These are phyloP conservation scores for Mucor indicus DNA, from an alignment of 371 early-diverging fungal species.

Conservation along the genomic window DNA sequence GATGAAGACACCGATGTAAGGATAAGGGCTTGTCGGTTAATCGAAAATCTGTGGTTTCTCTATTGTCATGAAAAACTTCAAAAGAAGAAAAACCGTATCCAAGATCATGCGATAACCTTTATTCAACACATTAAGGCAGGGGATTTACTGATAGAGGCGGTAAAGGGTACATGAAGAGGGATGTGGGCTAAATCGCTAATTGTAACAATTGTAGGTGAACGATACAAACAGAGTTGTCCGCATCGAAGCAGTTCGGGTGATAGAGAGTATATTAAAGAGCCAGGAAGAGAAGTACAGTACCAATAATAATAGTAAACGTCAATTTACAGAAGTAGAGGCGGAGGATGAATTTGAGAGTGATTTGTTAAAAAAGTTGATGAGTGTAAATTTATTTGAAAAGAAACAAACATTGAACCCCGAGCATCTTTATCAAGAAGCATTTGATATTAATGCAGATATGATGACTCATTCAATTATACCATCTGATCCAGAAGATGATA, in stretches of 20 bases:
- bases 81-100: slow-evolving; percentile 22
- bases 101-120: slow-evolving; percentile 22
- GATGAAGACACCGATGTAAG: slow-evolving; percentile 60
- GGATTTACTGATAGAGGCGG: slow-evolving; percentile 49
- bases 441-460: slow-evolving; percentile 38
- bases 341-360: slow-evolving; percentile 1
- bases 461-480: slow-evolving; percentile 32
- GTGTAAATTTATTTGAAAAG: slow-evolving; percentile 16
- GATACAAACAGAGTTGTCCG: slow-evolving; percentile 36
- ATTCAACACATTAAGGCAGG: slow-evolving; percentile 49
- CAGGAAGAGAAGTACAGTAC: not conserved
- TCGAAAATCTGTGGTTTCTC: slow-evolving; percentile 50
- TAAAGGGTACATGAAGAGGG: too few species aligned
- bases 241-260: slow-evolving; percentile 25
- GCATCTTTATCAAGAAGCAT: slow-evolving; percentile 41
- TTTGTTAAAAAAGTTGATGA: slow-evolving; percentile 17
- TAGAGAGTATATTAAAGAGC: slow-evolving; percentile 8
- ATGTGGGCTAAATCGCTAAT: too few species aligned
- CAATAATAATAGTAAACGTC: not conserved
- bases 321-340: not conserved
- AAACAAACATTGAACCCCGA: slow-evolving; percentile 31
- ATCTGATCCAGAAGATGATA: slow-evolving; percentile 17
- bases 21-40: slow-evolving; percentile 47
- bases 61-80: slow-evolving; percentile 29
- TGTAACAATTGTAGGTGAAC: slow-evolving; percentile 8